Evolutionary conservation across 75 land plant species (phyloP), one percentile per base, ranked within the genome.

Genomic region (Gnetum montanum): DNA sequence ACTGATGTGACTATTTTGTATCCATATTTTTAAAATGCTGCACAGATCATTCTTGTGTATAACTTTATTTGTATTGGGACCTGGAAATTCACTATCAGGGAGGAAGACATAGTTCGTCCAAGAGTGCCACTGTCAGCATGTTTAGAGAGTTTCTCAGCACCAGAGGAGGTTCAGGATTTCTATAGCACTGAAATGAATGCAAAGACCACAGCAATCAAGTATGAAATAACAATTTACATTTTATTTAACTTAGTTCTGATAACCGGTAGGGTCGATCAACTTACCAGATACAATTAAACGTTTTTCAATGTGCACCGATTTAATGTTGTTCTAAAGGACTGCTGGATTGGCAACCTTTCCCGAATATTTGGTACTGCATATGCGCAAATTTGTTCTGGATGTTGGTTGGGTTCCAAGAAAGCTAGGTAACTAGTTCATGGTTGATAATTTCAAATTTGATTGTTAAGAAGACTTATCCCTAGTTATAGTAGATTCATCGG

Each of bases 371-470:
- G 96, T 90, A 23, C 51, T 95, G 62, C 99, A 95, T 59, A 86
- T 95, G 99, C 74, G 93, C 4, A 95, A 90, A 58, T 95, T 95
- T 81, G 82, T 85, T 8, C 64, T 95, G 82, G 99, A 81, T 29
- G 97, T 61, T 47, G 92, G 97, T 33, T 95, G 99, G 99, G 99
- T 95, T 12, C 99, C 99, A 0, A 83, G 79, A 46, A 95, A 95
- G 45, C 78, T 95, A 13, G 99, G 99, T 95, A 85, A 34, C 46
- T 4, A 59, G 20, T 31, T 43, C n/a, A 43, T 1, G 23, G 6
- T 4, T 30, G 23, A 27, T 67, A 44, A 13, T 16, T 25, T 45
- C 25, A 8, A 64, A 30, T 8, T 49, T 45, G 7, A 27, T 54
- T 41, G 24, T 26, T 4, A 15, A 10, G 10, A 12, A 48, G 30